A percentile compares a stretch with the other conserved stretches of the same genome.
These are phyloP conservation scores for Calonectria crousiana DNA, from an alignment of 2,329 filamentous ascomycete species.

Conservation along the genomic window DNA sequence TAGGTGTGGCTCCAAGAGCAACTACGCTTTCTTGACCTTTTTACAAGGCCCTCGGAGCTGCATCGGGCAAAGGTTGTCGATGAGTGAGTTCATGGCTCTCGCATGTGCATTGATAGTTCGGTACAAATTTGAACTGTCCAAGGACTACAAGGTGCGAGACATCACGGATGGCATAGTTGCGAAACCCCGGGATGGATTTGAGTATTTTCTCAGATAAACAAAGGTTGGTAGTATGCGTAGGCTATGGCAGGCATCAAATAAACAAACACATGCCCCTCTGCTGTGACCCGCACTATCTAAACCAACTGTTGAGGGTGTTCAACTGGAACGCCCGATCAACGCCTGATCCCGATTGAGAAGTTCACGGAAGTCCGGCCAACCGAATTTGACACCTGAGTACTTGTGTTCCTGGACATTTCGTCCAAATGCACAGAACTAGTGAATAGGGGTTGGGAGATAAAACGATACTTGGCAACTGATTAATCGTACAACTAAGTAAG, in stretches of 20 bases:
- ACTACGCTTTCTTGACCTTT: constrained; percentile 82
- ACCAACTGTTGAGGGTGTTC: background rate
- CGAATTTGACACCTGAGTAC: too few relatives aligned
- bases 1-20: constrained; percentile 73
- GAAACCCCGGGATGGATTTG: constrained; percentile 29
- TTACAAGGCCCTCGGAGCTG: constrained; percentile 65
- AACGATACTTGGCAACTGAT: background rate
- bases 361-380: background rate
- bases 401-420: background rate
- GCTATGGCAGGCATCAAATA: background rate
- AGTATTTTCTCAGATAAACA: constrained; percentile 11
- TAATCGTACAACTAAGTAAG: too few relatives aligned
- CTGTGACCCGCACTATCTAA: background rate
- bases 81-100: constrained; percentile 37
- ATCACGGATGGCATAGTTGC: constrained; percentile 37
- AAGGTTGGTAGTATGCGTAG: constrained; percentile 29
- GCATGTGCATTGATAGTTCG: constrained; percentile 32
- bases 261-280: background rate
- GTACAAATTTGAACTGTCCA: constrained; percentile 30
- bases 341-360: background rate
- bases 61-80: constrained; percentile 43
- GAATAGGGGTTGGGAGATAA: background rate
- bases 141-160: constrained; percentile 34
- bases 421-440: background rate
- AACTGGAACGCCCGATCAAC: background rate